These are phyloP conservation scores for Colletotrichum sansevieriae DNA, from an alignment of 2,329 filamentous ascomycete species.

Conservation along the genomic window DNA sequence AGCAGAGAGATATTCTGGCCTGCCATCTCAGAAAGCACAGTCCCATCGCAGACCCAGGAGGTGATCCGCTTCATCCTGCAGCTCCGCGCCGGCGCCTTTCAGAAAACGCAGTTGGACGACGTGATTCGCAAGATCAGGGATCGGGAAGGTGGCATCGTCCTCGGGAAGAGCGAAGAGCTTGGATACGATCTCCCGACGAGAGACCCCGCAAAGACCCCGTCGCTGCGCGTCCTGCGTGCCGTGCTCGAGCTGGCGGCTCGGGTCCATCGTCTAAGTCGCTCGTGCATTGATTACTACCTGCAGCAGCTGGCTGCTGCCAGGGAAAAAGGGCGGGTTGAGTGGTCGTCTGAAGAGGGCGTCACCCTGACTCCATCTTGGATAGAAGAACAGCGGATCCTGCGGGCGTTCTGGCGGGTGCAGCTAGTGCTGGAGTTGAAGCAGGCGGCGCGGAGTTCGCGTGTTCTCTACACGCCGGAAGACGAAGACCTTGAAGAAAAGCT, in stretches of 20 bases:
- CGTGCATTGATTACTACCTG: constrained; percentile 11
- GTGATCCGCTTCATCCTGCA: constrained; percentile 23
- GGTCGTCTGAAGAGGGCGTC: not conserved
- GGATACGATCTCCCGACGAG: constrained; percentile 13
- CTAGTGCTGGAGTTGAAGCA: constrained; percentile 18
- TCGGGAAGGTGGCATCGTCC: constrained; percentile 30
- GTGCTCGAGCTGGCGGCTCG: not conserved
- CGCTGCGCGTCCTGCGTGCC: constrained; percentile 1
- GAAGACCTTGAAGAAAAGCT: not conserved
- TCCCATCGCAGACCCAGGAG: constrained; percentile 28
- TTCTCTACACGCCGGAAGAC: not conserved
- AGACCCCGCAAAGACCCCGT: not conserved
- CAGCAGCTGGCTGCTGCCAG: not conserved
- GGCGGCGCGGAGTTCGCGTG: not conserved
- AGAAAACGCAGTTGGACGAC: not conserved
- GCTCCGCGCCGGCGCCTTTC: constrained; percentile 22
- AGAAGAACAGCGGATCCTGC: constrained; percentile 29
- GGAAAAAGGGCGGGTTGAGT: not conserved
- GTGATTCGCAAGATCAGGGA: constrained; percentile 21
- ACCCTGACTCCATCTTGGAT: constrained; percentile 6
- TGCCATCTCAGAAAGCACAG: not conserved
- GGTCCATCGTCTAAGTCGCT: constrained; percentile 16
- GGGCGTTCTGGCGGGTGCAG: constrained; percentile 35
- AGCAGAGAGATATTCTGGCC: constrained; percentile 26
- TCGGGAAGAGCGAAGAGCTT: constrained; percentile 20